phyloP scores from a whole-genome alignment of 2,329 filamentous ascomycete species.

The Neocatenulostroma microsporum region DNA sequence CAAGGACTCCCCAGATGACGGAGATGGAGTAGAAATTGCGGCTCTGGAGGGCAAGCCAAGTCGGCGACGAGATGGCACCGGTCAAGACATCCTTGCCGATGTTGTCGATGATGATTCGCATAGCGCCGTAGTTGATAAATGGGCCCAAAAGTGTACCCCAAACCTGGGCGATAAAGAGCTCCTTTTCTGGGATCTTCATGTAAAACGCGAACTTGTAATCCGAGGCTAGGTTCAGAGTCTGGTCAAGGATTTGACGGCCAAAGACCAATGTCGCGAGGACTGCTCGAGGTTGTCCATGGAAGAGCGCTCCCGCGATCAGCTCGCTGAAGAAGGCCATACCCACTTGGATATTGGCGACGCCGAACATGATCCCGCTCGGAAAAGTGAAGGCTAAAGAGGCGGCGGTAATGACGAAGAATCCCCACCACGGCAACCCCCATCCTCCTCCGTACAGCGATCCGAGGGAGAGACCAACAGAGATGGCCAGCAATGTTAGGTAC shows the following conservation, averaged over 20 bases:
- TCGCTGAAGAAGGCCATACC: constrained; percentile 27
- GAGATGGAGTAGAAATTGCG: constrained; percentile 16
- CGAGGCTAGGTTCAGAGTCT: constrained; percentile 28
- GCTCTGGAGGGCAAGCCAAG: constrained; percentile 10
- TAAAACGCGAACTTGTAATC: constrained; percentile 35
- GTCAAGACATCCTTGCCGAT: constrained; percentile 5
- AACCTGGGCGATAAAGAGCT: constrained; percentile 31
- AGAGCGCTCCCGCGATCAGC: constrained; percentile 25
- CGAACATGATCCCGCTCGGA: constrained; percentile 27
- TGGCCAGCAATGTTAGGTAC: constrained; percentile 22
- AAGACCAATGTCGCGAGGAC: constrained; percentile 27
- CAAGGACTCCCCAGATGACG: constrained; percentile 32
- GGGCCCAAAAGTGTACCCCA: constrained; percentile 25
- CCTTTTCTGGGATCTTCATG: constrained; percentile 33
- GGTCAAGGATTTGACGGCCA: constrained; percentile 30
- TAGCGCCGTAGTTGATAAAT: constrained; percentile 11
- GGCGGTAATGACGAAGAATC: constrained; percentile 22
- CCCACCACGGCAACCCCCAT: constrained; percentile 28
- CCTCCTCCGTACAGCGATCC: constrained; percentile 23
- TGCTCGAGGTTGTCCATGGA: constrained; percentile 25
- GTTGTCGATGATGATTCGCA: constrained; percentile 4
- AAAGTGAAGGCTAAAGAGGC: constrained; percentile 24
- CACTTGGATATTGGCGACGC: constrained; percentile 25
- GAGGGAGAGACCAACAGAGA: constrained; percentile 23
- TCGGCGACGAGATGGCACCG: constrained; percentile 7